Base-by-base conservation (phyloP, 495 filamentous ascomycete species). In the Cercophora samala region DNA sequence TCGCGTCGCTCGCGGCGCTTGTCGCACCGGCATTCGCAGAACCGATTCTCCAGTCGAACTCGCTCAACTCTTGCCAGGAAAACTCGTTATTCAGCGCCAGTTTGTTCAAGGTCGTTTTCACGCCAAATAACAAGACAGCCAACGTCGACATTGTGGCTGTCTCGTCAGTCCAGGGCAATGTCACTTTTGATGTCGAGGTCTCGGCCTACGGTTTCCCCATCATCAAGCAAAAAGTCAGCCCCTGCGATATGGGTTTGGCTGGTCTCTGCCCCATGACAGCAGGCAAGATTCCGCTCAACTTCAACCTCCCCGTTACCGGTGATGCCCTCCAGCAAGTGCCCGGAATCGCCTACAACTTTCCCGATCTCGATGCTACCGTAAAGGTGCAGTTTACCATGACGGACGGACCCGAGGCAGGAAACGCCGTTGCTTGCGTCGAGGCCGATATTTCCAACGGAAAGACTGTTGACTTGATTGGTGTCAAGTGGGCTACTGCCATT, bases 211-310 rank as follows among this genome's bases (percentile, higher is more conserved):
- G 95, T 68, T 93, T 89, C 78, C 79, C 80, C 24, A 86, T 90
- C 60, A 77, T 93, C 65, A 78, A 80, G 52, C 78, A 86, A 66
- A 85, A 79, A 5, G 73, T 98, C 61, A 77, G 97, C 76, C 95
- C 93, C 19, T 99, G 95, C 84, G 76, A 84, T 1, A 77, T 83
- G 66, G 79, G 83, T 51, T 76, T 97, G 63, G 76, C 81, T 67
- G 93, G 93, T 68, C 86, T 99, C 75, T 99, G 95, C 79, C 94
- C 94, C 62, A 99, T 99, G 95, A 90, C 86, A 42, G 84, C 93
- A 8, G 93, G 93, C 69, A 87, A 89, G 69, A 90, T 97, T 75
- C 84, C 92, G 66, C 83, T 97, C 46, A 82, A 86, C 53, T 90
- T 91, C 68, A 90, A 91, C 68, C 77, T 93, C 22, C 73, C 80